phyloP scores from a whole-genome alignment of 2,329 filamentous ascomycete genomes.

The Cladorrhinum sp. region DNA sequence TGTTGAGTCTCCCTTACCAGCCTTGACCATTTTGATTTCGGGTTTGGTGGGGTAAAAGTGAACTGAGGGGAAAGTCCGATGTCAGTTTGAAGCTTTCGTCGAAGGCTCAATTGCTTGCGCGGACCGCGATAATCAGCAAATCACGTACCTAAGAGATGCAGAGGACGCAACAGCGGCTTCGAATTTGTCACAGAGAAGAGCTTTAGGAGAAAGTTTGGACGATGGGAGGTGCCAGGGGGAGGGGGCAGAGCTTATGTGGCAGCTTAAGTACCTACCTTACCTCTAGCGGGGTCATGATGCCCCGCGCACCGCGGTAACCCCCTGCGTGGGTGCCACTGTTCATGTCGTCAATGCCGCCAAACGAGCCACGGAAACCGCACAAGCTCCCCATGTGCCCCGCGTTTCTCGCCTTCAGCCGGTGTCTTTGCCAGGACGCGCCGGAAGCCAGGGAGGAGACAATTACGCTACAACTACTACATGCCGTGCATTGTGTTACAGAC shows the following conservation, averaged over 20 bases:
- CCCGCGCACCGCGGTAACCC: not conserved
- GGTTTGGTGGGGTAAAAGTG: slow-evolving; percentile 26
- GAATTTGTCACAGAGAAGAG: not conserved
- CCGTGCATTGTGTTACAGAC: not conserved
- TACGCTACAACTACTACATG: not conserved
- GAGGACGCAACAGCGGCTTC: not conserved
- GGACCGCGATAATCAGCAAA: not conserved
- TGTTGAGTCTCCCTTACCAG: slow-evolving; percentile 29
- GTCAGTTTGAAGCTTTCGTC: slow-evolving; percentile 12
- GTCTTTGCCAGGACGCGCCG: not conserved
- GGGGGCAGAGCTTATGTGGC: slow-evolving; percentile 8
- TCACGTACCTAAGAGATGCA: not conserved
- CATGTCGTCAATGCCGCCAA: slow-evolving; percentile 2
- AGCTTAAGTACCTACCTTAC: slow-evolving; percentile 17
- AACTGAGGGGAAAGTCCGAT: slow-evolving; percentile 4
- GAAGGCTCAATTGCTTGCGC: not conserved
- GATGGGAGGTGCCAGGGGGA: slow-evolving; percentile 1
- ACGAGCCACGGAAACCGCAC: not conserved
- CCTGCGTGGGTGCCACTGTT: slow-evolving; percentile 4
- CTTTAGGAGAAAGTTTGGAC: not conserved
- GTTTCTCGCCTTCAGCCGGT: slow-evolving; percentile 11
- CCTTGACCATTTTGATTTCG: slow-evolving; percentile 39
- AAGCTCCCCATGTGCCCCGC: slow-evolving; percentile 14
- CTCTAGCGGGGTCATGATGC: slow-evolving; percentile 18
- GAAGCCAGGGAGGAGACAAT: slow-evolving; percentile 13